Conservation (phyloP, 2,329 filamentous ascomycete genomes). For the Ophiostoma novo-ulmi region DNA sequence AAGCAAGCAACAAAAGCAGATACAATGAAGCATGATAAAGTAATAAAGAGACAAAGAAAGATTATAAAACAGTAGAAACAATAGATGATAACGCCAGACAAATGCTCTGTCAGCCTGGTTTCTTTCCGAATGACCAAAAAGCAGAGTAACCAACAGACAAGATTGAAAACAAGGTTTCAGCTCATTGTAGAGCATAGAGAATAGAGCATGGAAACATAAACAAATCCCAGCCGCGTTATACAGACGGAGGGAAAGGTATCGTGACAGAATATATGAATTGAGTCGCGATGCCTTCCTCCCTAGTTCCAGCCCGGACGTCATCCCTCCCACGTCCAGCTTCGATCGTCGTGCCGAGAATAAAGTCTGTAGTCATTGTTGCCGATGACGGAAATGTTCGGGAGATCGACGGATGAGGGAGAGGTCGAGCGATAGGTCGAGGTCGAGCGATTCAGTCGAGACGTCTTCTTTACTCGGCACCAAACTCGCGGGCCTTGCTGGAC, state of each 20-base stretch:
- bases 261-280: not conserved
- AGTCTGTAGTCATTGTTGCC: not conserved
- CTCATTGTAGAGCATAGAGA: not conserved
- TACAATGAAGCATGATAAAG: not conserved
- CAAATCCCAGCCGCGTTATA: not conserved
- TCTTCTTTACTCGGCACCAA: conserved; percentile 42
- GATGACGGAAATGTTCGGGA: not conserved
- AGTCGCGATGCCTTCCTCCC: not conserved
- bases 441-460: not conserved
- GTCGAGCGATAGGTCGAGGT: not conserved
- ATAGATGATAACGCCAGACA: conserved; percentile 22
- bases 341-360: not conserved
- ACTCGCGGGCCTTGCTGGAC: conserved; percentile 75
- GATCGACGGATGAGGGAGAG: not conserved
- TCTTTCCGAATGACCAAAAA: conserved; percentile 17
- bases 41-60: not conserved
- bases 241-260: not conserved
- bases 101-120: conserved; percentile 18
- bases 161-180: not conserved
- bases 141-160: conserved; percentile 6
- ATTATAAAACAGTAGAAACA: not conserved
- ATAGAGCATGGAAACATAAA: not conserved
- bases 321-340: not conserved
- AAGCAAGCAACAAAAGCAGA: not conserved
- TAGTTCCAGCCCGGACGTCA: not conserved